Evolutionary conservation across 169 alveolate genomes (phyloP).

Genomic region (Plasmodium ovale): DNA sequence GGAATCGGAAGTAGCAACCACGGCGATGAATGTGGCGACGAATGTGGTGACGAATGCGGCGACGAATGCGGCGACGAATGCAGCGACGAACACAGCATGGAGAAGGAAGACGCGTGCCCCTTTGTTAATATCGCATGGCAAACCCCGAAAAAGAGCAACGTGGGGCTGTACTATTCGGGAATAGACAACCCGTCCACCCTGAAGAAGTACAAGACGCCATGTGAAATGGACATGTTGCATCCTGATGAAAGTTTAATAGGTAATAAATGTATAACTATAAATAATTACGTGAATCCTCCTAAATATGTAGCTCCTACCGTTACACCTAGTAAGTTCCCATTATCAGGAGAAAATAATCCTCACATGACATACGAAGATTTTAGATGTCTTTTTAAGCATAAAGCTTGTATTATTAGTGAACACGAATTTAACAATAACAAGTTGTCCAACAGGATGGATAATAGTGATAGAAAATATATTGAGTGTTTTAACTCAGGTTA

Average conservation of each 20-base stretch:
- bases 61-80: no score
- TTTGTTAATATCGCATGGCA: conserved; percentile 46
- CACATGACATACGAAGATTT: conserved; percentile 61
- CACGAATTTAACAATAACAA: conserved; percentile 71
- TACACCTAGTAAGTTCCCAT: conserved; percentile 53
- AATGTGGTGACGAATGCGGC: no score
- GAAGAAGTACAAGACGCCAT: conserved; percentile 69
- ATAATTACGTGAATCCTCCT: conserved; percentile 74
- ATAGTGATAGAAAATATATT: conserved; percentile 17
- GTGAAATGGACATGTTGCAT: conserved; percentile 72
- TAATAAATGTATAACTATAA: conserved; percentile 72
- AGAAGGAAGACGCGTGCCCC: conserved; percentile 12
- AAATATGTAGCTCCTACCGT: conserved; percentile 43
- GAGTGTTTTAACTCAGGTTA: conserved; percentile 6
- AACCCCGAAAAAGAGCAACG: conserved; percentile 73
- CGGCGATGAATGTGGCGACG: no score
- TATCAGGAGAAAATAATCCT: conserved; percentile 59
- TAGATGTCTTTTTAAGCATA: conserved; percentile 43
- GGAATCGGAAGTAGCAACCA: no score
- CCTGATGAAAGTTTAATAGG: conserved; percentile 77
- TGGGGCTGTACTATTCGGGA: conserved; percentile 37
- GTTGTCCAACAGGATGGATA: neutral
- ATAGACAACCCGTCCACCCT: conserved; percentile 54
- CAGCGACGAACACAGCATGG: neutral
- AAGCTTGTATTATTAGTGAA: conserved; percentile 72